These are phyloP conservation scores for Calonectria fujianensis DNA, from an alignment of 2,329 filamentous ascomycete genomes.

Conservation along the genomic window DNA sequence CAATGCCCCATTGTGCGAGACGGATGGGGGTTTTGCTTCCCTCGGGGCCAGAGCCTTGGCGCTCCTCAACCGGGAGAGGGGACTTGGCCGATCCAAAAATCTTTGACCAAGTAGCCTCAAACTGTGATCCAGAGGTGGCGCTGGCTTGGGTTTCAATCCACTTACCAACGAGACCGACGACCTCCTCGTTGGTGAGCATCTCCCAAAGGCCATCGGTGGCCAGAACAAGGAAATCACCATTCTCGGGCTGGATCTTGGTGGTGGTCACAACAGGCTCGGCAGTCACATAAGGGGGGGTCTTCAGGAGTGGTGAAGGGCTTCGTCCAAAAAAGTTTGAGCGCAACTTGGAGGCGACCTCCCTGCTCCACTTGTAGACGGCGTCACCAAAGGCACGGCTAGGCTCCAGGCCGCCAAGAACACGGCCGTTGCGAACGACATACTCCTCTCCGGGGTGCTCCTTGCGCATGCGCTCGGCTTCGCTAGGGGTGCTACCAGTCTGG, in stretches of 20 bases:
- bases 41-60: constrained; percentile 67
- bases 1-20: constrained; percentile 92
- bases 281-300: constrained; percentile 97
- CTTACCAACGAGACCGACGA: constrained; percentile 95
- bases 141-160: constrained; percentile 90
- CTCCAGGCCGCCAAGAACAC: constrained; percentile 93
- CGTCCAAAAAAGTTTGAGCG: constrained; percentile 92
- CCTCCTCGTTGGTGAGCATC: constrained; percentile 99
- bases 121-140: constrained; percentile 75
- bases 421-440: constrained; percentile 89
- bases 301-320: constrained; percentile 83
- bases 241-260: constrained; percentile 90
- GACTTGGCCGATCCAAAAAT: constrained; percentile 71
- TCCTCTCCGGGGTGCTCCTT: constrained; percentile 92
- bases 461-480: constrained; percentile 88
- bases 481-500: constrained; percentile 92
- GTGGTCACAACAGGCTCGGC: constrained; percentile 96
- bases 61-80: constrained; percentile 85
- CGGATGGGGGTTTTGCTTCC: constrained; percentile 93
- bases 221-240: constrained; percentile 96
- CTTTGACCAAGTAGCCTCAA: constrained; percentile 81
- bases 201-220: constrained; percentile 99
- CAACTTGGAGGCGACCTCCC: constrained; percentile 87
- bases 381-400: constrained; percentile 97
- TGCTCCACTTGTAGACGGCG: constrained; percentile 96